Conservation (phyloP, 495 filamentous ascomycete genomes). For the Aspergillus diversus region DNA sequence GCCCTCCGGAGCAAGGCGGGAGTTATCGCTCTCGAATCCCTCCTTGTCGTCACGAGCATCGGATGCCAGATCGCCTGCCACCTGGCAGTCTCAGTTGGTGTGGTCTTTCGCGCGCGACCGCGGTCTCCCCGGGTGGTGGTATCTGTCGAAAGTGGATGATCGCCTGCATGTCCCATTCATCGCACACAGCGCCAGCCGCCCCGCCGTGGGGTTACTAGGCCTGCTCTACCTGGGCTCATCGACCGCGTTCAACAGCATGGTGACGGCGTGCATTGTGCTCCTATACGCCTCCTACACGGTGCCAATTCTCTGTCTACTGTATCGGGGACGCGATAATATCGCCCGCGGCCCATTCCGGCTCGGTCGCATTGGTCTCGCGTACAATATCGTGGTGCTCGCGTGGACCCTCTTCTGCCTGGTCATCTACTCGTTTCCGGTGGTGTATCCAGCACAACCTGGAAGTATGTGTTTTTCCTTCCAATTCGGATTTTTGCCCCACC, state of each 20-base stretch:
- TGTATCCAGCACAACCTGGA: slow-evolving; percentile 36
- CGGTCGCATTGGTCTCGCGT: slow-evolving; percentile 39
- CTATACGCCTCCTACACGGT: slow-evolving; percentile 54
- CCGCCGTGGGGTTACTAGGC: slow-evolving; percentile 51
- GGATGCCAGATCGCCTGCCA: slow-evolving; percentile 38
- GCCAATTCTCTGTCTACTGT: slow-evolving; percentile 48
- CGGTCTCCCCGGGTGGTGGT: slow-evolving; percentile 26
- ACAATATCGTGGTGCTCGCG: slow-evolving; percentile 43
- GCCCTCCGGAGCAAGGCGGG: slow-evolving; percentile 29
- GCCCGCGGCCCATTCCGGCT: slow-evolving; percentile 55
- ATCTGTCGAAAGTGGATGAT: slow-evolving; percentile 24
- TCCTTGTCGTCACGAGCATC: slow-evolving; percentile 30
- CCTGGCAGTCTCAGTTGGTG: slow-evolving; percentile 41
- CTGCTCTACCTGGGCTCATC: slow-evolving; percentile 53
- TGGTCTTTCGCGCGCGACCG: slow-evolving; percentile 46
- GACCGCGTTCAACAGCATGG: slow-evolving; percentile 53
- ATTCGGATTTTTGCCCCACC: neutral
- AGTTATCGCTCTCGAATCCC: slow-evolving; percentile 30
- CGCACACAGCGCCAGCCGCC: slow-evolving; percentile 50
- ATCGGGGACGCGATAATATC: slow-evolving; percentile 50
- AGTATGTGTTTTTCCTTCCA: slow-evolving; percentile 4
- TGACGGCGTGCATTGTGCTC: slow-evolving; percentile 52
- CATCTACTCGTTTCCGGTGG: slow-evolving; percentile 54
- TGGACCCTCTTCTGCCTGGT: slow-evolving; percentile 53
- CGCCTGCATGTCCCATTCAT: slow-evolving; percentile 30